Percentiles rank a stretch among this genome's conserved stretches.
Evolutionary conservation across 306 rosid genomes (phyloP).

Genomic region (Ormosia semicastrata): DNA sequence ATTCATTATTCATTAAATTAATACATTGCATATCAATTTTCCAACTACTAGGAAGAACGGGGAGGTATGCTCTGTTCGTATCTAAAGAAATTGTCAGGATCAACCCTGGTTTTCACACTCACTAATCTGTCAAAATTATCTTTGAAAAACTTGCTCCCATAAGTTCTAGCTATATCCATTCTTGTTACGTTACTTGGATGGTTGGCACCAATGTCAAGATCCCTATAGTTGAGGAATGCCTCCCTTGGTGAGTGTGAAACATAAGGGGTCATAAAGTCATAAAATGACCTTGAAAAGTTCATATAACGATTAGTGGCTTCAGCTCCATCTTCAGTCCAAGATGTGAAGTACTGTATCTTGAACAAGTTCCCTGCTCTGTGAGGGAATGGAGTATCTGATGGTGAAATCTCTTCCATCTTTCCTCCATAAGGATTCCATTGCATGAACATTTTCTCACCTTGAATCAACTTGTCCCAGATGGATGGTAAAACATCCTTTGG

Average conservation of each 20-base stretch:
- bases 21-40: too few relatives aligned
- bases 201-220: neutral
- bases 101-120: neutral
- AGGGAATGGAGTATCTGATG: slow-evolving; percentile 15
- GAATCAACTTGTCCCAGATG: neutral
- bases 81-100: neutral
- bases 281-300: neutral
- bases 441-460: neutral
- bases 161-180: neutral
- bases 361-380: slow-evolving; percentile 16
- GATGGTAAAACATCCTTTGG: neutral
- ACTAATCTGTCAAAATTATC: neutral
- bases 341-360: neutral
- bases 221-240: slow-evolving; percentile 9
- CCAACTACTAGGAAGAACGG: neutral
- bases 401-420: neutral
- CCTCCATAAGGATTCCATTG: slow-evolving; percentile 14
- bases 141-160: neutral
- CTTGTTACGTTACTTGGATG: neutral
- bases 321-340: neutral
- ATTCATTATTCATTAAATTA: too few relatives aligned
- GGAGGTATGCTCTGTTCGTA: slow-evolving; percentile 1
- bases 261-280: neutral
- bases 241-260: neutral
- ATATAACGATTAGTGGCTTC: neutral